A percentile compares a stretch with the other conserved stretches of the same genome.
Evolutionary conservation across 1,284 basidiomycete genomes (phyloP).

Genomic region (Stereum hirsutum): DNA sequence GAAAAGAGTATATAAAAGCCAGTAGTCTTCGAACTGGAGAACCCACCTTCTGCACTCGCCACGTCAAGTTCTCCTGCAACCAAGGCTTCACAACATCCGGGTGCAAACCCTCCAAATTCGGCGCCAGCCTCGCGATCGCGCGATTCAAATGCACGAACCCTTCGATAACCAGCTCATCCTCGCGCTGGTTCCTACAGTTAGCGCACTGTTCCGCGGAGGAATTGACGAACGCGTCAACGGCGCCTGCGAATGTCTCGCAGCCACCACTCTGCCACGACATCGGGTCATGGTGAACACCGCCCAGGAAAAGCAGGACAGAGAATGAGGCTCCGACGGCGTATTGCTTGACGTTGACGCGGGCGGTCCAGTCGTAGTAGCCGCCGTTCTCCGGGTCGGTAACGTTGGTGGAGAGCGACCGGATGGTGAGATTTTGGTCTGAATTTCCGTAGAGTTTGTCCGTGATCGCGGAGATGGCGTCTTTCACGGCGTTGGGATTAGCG

Average conservation of each 20-base stretch:
- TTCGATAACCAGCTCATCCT: slow-evolving; percentile 31
- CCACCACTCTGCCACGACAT: slow-evolving; percentile 23
- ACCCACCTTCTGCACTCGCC: too few relatives aligned
- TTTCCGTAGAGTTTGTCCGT: slow-evolving; percentile 21
- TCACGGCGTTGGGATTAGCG: slow-evolving; percentile 18
- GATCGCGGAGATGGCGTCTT: slow-evolving; percentile 20
- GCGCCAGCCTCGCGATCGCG: too few relatives aligned
- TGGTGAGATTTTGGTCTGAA: neutral
- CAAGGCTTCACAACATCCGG: too few relatives aligned
- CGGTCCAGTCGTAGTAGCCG: slow-evolving; percentile 28
- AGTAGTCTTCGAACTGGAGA: too few relatives aligned
- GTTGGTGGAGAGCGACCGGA: neutral
- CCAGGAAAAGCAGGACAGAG: slow-evolving; percentile 33
- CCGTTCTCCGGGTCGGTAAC: neutral
- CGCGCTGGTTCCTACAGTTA: slow-evolving; percentile 28
- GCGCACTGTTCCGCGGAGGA: slow-evolving; percentile 24
- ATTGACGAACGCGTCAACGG: slow-evolving; percentile 32
- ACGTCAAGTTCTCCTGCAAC: too few relatives aligned
- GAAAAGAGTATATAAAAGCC: too few relatives aligned
- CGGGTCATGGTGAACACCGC: slow-evolving; percentile 24
- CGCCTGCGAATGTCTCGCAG: slow-evolving; percentile 27
- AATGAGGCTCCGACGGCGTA: slow-evolving; percentile 31
- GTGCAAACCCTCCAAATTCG: too few relatives aligned
- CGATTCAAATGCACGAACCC: slow-evolving; percentile 49
- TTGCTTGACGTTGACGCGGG: slow-evolving; percentile 30